These are phyloP conservation scores for Primulina tabacum DNA, from an alignment of 257 asterid genomes.

Conservation along the genomic window DNA sequence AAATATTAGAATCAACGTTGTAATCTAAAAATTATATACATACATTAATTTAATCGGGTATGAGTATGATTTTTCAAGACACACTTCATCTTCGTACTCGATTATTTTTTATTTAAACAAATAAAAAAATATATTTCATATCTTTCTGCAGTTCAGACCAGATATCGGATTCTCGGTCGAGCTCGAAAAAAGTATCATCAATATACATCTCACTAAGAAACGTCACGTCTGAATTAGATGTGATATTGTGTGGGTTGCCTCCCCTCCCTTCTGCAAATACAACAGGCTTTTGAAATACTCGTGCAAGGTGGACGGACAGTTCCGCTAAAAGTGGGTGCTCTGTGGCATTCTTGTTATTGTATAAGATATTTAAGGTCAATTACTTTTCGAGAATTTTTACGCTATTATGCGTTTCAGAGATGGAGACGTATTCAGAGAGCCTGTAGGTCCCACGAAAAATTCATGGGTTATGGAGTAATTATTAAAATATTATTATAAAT, in stretches of 20 bases:
- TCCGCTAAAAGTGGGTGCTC: constrained; percentile 33
- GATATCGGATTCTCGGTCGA: too few species aligned
- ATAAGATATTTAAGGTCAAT: background rate
- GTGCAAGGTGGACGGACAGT: constrained; percentile 14
- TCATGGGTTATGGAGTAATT: too few species aligned
- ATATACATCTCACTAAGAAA: background rate
- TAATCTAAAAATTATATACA: too few species aligned
- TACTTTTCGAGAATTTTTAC: constrained; percentile 6
- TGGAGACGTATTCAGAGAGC: background rate
- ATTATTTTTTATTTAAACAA: too few species aligned
- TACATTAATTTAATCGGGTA: too few species aligned
- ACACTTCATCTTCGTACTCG: too few species aligned
- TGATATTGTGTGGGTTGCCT: background rate
- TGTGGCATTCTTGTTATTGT: constrained; percentile 30
- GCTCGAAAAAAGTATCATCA: too few species aligned
- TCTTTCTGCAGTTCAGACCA: too few species aligned
- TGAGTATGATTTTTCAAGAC: too few species aligned
- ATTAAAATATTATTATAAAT: too few species aligned
- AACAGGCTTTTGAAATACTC: background rate
- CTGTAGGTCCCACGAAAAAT: background rate
- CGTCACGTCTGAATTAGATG: background rate
- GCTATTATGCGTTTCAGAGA: constrained; percentile 18
- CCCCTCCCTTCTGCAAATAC: background rate
- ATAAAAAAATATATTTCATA: too few species aligned
- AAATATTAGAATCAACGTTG: too few species aligned